A percentile compares a stretch with the other conserved stretches of the same genome.
Conservation (phyloP, 2,329 filamentous ascomycete genomes). For the Phyllosticta capitalensis region DNA sequence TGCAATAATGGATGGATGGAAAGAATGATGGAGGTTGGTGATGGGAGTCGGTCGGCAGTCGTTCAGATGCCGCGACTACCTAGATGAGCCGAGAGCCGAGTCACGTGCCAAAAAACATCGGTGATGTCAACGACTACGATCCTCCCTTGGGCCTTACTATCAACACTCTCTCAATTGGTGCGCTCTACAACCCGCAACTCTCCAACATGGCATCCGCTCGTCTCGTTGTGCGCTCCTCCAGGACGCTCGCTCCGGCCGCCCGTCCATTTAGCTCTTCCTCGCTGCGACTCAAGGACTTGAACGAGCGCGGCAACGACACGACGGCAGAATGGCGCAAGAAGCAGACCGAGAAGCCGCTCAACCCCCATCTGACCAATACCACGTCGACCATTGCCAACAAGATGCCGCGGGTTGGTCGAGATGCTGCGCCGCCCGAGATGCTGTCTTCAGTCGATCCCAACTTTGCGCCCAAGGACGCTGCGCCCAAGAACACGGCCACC, state of each 20-base stretch:
- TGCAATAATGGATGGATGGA: neutral
- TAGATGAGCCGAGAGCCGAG: neutral
- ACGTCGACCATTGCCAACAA: slow-evolving; percentile 54
- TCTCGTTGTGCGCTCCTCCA: slow-evolving; percentile 35
- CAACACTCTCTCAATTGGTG: neutral
- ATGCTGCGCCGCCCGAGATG: slow-evolving; percentile 51
- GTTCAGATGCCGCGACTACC: neutral
- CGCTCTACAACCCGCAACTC: neutral
- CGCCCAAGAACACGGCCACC: slow-evolving; percentile 53
- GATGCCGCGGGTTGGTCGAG: slow-evolving; percentile 50
- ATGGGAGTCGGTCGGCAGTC: neutral
- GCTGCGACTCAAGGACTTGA: slow-evolving; percentile 33
- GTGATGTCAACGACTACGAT: slow-evolving; percentile 10
- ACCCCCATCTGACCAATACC: slow-evolving; percentile 55
- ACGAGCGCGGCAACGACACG: slow-evolving; percentile 44
- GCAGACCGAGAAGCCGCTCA: slow-evolving; percentile 48
- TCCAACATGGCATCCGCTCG: slow-evolving; percentile 38
- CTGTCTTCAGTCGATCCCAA: slow-evolving; percentile 46
- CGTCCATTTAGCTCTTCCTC: slow-evolving; percentile 31
- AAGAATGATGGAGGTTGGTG: neutral
- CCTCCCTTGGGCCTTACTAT: neutral
- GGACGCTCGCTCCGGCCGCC: slow-evolving; percentile 26
- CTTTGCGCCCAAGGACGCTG: slow-evolving; percentile 49
- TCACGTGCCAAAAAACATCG: slow-evolving; percentile 1
- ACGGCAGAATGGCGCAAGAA: slow-evolving; percentile 45